These are phyloP conservation scores for Fusarium sp. DNA, from an alignment of 2,329 filamentous ascomycete genomes.

Conservation along the genomic window DNA sequence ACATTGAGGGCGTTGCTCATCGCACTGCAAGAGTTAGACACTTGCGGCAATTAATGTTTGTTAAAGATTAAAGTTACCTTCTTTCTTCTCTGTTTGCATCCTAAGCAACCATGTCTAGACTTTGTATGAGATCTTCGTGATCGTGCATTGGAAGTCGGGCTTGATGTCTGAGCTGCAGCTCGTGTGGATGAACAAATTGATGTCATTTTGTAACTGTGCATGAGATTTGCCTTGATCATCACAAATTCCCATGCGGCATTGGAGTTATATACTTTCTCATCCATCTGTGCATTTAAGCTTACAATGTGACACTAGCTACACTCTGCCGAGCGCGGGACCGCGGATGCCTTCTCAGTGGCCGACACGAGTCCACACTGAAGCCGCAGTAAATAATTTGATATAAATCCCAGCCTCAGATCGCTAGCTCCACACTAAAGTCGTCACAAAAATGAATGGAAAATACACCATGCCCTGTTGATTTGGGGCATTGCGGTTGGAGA, in stretches of 20 bases:
- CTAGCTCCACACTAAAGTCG: slow-evolving; percentile 7
- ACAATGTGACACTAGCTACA: not conserved
- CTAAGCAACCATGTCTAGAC: slow-evolving; percentile 42
- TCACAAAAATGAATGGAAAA: not conserved
- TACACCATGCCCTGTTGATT: not conserved
- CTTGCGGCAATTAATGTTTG: rapidly evolving
- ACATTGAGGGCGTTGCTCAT: slow-evolving; percentile 34
- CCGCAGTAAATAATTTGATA: slow-evolving; percentile 30
- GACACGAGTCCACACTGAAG: not conserved
- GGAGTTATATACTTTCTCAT: slow-evolving; percentile 4
- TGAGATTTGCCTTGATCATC: not conserved
- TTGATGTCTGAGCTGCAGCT: not conserved
- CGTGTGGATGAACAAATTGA: not conserved
- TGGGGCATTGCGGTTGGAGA: not conserved
- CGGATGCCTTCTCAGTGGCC: not conserved
- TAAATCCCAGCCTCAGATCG: slow-evolving; percentile 6
- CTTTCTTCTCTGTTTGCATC: slow-evolving; percentile 44
- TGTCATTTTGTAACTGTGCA: not conserved
- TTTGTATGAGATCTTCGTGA: slow-evolving; percentile 43
- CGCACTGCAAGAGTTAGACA: slow-evolving; percentile 26
- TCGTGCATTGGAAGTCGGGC: slow-evolving; percentile 5
- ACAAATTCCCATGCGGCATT: not conserved
- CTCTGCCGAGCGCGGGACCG: not conserved
- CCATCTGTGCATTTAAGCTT: slow-evolving; percentile 9
- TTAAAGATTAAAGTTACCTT: slow-evolving; percentile 1